Conservation (phyloP, 2,329 filamentous ascomycete species). For the Monosporascus sp. region DNA sequence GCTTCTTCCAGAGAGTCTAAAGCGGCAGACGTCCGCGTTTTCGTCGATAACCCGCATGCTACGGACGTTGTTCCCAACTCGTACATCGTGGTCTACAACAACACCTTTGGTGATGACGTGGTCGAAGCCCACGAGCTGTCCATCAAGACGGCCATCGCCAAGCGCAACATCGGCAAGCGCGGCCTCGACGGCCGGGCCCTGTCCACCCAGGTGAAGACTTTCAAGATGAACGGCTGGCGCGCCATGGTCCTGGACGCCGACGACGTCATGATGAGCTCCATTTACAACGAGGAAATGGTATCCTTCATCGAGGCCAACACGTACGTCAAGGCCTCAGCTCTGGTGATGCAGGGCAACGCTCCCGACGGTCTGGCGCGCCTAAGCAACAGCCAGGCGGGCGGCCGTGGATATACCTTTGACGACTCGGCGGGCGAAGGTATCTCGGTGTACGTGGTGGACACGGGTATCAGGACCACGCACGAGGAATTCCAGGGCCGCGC, state of each 20-base stretch:
- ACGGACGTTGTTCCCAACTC: conserved; percentile 47
- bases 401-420: conserved; percentile 46
- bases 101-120: conserved; percentile 40
- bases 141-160: conserved; percentile 45
- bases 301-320: conserved; percentile 51
- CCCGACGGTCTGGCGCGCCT: conserved; percentile 49
- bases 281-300: conserved; percentile 44
- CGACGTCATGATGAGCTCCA: conserved; percentile 42
- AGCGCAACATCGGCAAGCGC: conserved; percentile 52
- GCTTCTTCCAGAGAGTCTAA: conserved; percentile 6
- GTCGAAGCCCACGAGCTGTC: conserved; percentile 45
- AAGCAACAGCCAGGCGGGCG: conserved; percentile 36
- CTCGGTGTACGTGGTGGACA: conserved; percentile 61
- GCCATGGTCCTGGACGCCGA: conserved; percentile 50
- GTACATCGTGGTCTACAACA: conserved; percentile 63
- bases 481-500: conserved; percentile 52
- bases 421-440: conserved; percentile 47
- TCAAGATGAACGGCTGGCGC: conserved; percentile 46
- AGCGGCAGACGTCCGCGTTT: conserved; percentile 31
- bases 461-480: conserved; percentile 55
- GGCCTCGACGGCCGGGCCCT: conserved; percentile 41
- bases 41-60: conserved; percentile 45
- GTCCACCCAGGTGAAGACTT: conserved; percentile 41
- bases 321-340: conserved; percentile 36
- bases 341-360: conserved; percentile 48